Evolutionary conservation across 805 yeast species (phyloP), one percentile per base, ranked within the genome.

Genomic region (Starmera caribaea): DNA sequence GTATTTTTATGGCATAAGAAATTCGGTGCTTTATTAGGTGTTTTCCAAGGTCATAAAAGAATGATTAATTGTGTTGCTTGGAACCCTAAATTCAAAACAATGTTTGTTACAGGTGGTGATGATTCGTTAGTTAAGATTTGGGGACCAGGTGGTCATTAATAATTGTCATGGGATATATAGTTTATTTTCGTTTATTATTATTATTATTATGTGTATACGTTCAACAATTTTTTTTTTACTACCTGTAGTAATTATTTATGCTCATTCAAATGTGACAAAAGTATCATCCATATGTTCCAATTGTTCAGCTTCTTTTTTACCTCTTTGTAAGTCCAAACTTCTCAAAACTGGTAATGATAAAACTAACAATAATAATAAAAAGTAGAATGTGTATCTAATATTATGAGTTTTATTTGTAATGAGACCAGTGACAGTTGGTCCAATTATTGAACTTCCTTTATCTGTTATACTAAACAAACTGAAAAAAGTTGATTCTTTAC

Each of bases 21-120:
- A 36, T 78, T 78, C 21, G 88, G 92, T 6, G 78, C 79, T 42
- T 65, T 85, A 17, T 61, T 88, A 4, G 62, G 61, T 14, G 55
- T 75, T 12, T 61, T 83, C 16, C 66, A 73, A 33, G 90, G 79
- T 2, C 95, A 85, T 55, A 57, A 58, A 10, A 76, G 76, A 0
- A 63, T 76, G 43, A 83, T 90, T 46, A 88, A 85, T 54, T 76
- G 84, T 35, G 92, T 87, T 2, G 78, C 81, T 43, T 87, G 92
- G 89, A 79, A 76, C 47, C 71, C 76, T 1, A 50, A 45, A 1
- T 48, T 60, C 32, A 59, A 62, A 38, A 51, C 58, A 11, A 61
- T 79, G 59, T 79, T 89, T 74, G 92, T 87, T 7, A 79, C 90
- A 16, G 88, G 87, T 32, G 86, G 95, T 13, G 96, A 88, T 57